Conservation (phyloP, 495 filamentous ascomycete species). For the Annulohypoxylon stygium region DNA sequence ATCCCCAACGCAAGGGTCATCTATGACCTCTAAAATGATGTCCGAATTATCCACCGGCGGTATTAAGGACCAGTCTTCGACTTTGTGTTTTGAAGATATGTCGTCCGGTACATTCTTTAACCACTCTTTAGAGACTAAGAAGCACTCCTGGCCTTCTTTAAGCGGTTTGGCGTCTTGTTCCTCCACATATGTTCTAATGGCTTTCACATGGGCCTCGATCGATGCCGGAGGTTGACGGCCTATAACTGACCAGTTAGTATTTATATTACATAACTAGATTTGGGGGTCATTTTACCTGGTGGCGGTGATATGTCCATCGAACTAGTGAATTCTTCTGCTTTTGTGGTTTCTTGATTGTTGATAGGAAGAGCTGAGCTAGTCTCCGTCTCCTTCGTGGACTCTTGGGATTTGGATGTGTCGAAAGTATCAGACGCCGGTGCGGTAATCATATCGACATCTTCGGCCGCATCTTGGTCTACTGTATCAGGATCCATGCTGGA, state of each 20-base stretch:
- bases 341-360: conserved; percentile 11
- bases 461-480: conserved; percentile 49
- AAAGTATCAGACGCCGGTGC: conserved; percentile 46
- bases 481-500: conserved; percentile 65
- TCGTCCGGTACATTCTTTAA: conserved; percentile 71
- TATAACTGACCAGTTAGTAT: conserved; percentile 32
- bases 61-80: conserved; percentile 39
- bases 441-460: conserved; percentile 66
- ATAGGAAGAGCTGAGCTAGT: neutral
- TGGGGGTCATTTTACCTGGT: conserved; percentile 19
- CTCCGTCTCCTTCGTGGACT: neutral
- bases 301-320: conserved; percentile 8
- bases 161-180: conserved; percentile 65
- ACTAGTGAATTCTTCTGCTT: conserved; percentile 1
- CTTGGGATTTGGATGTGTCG: conserved; percentile 31
- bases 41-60: conserved; percentile 87
- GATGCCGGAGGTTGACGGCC: conserved; percentile 38
- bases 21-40: conserved; percentile 65
- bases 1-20: conserved; percentile 53
- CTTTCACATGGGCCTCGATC: conserved; percentile 70
- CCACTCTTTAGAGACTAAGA: conserved; percentile 84
- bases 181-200: conserved; percentile 73
- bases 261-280: neutral
- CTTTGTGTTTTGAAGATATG: conserved; percentile 38
- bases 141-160: conserved; percentile 78